Evolutionary conservation across 257 asterid genomes (phyloP).

Genomic region (Petunia axillaris): DNA sequence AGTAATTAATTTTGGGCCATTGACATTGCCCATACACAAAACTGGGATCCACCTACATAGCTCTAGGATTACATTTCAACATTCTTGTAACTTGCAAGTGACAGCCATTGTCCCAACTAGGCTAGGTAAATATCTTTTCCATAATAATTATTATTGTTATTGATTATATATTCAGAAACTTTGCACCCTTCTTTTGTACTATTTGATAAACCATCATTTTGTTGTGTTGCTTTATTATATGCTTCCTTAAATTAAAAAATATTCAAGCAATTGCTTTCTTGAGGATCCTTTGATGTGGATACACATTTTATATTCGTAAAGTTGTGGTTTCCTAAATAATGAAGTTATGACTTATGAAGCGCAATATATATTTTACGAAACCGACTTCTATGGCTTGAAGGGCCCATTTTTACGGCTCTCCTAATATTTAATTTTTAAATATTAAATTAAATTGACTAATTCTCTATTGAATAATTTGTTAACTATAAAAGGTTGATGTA

Average conservation of each 20-base stretch:
- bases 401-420: conserved; percentile 41
- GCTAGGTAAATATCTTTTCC: conserved; percentile 10
- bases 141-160: neutral
- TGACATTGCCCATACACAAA: conserved; percentile 31
- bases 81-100: conserved; percentile 25
- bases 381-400: conserved; percentile 44
- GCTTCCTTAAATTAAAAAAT: neutral
- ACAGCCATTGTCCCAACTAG: conserved; percentile 22
- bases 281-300: neutral
- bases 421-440: conserved; percentile 21
- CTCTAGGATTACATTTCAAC: conserved; percentile 2
- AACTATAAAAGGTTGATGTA: conserved; percentile 22
- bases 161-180: neutral
- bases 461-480: neutral
- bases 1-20: conserved; percentile 24
- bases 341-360: neutral
- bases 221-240: conserved; percentile 14
- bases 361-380: conserved; percentile 33
- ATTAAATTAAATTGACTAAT: neutral
- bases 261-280: neutral
- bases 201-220: neutral
- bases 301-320: neutral
- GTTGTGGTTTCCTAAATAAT: conserved; percentile 4
- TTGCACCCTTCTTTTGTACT: neutral
- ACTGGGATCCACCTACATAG: conserved; percentile 33